A percentile compares a stretch with the other conserved stretches of the same genome.
phyloP scores from a whole-genome alignment of 1,284 basidiomycete species.

The Tilletia walkeri region DNA sequence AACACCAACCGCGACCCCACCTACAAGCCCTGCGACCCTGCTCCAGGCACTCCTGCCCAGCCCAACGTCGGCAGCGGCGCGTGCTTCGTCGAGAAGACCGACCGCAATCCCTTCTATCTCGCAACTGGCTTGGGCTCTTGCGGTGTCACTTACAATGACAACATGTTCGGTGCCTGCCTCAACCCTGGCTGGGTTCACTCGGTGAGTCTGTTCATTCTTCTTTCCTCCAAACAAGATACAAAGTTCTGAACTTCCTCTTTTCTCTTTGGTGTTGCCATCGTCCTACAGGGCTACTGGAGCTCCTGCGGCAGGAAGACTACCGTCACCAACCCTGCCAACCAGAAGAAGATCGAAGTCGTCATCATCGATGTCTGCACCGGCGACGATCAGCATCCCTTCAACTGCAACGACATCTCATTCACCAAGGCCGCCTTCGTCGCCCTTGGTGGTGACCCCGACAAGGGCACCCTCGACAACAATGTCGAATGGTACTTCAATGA shows the following conservation, averaged over 20 bases:
- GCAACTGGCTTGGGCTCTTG: background rate
- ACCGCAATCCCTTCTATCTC: too few species aligned
- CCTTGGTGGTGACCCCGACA: background rate
- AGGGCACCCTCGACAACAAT: background rate
- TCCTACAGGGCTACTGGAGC: background rate
- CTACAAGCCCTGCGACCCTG: too few species aligned
- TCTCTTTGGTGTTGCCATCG: background rate
- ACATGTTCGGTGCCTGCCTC: background rate
- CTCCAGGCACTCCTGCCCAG: too few species aligned
- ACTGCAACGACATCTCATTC: conserved; percentile 7
- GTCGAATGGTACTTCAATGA: background rate
- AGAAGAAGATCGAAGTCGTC: background rate
- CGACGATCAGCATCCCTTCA: background rate
- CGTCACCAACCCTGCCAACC: background rate
- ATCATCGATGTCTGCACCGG: background rate
- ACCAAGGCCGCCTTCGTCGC: conserved; percentile 3
- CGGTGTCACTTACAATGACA: background rate
- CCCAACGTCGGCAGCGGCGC: too few species aligned
- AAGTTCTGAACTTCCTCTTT: background rate
- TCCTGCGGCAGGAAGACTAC: background rate
- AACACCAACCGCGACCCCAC: too few species aligned
- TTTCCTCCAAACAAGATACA: background rate
- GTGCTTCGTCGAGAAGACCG: too few species aligned
- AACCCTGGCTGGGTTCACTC: background rate
- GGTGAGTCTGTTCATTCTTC: background rate